Evolutionary conservation across 2,329 filamentous ascomycete genomes (phyloP).

Genomic region (Colletotrichum sp.): DNA sequence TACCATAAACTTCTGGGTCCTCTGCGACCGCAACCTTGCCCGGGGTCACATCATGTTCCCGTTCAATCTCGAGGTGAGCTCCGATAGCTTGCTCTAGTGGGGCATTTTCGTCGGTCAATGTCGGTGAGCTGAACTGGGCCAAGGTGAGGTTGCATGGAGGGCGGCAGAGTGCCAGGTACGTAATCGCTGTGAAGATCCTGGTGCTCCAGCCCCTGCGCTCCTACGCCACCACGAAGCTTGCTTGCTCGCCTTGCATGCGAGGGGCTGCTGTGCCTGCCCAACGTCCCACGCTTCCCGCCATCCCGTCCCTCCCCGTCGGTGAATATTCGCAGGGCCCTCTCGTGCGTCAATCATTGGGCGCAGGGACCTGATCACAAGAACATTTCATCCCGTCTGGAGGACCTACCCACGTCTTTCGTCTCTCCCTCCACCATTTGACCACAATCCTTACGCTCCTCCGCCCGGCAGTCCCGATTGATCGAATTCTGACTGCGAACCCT

Average conservation of each 20-base stretch:
- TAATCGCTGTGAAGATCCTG: background rate
- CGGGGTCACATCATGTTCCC: background rate
- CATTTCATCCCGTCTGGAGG: background rate
- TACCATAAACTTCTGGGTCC: background rate
- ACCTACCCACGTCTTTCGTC: background rate
- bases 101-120: background rate
- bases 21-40: background rate
- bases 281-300: background rate
- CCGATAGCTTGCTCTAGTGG: background rate
- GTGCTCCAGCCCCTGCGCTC: background rate
- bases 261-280: background rate
- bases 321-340: background rate
- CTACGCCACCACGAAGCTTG: constrained; percentile 12
- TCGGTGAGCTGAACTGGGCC: background rate
- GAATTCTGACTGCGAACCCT: background rate
- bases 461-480: background rate
- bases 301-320: background rate
- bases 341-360: background rate
- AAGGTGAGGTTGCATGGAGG: background rate
- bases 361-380: background rate
- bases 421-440: background rate
- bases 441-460: background rate
- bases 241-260: background rate
- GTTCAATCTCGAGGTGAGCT: background rate
- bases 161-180: background rate